A percentile compares a stretch with the other conserved stretches of the same genome.
Evolutionary conservation across 306 rosid genomes (phyloP).

Genomic region (Abrus precatorius): DNA sequence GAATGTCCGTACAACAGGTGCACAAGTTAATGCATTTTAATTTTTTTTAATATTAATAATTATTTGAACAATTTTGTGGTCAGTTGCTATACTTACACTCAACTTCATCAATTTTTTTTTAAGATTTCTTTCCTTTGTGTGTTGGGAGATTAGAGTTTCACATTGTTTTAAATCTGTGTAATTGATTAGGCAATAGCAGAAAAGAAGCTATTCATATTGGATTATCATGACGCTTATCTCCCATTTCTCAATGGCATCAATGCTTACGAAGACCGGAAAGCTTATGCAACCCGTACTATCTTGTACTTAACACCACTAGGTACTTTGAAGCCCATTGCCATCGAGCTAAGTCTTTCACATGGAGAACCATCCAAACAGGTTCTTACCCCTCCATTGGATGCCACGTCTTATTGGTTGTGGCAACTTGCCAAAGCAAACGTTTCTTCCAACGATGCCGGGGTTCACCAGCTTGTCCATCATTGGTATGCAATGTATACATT

Average conservation of each 20-base stretch:
- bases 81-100: background rate
- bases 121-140: background rate
- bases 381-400: conserved; percentile 53
- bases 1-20: conserved; percentile 58
- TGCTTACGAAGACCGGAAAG: conserved; percentile 44
- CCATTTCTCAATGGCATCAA: conserved; percentile 56
- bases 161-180: background rate
- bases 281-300: conserved; percentile 56
- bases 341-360: conserved; percentile 48
- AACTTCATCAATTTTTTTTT: too few species aligned
- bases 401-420: conserved; percentile 57
- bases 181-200: conserved; percentile 48
- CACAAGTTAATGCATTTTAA: background rate
- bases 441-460: conserved; percentile 52
- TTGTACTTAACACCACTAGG: conserved; percentile 42
- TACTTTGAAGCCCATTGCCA: conserved; percentile 55
- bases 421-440: conserved; percentile 57
- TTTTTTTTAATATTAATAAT: background rate
- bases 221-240: conserved; percentile 51
- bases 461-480: conserved; percentile 59
- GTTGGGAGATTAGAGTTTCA: background rate
- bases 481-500: conserved; percentile 34
- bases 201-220: conserved; percentile 53
- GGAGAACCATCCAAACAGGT: conserved; percentile 46
- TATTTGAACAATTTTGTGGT: background rate